Percentiles rank a stretch among this genome's conserved stretches.
Evolutionary conservation across 768 basidiomycete species (phyloP).

Genomic region (Leccinum imitatum): DNA sequence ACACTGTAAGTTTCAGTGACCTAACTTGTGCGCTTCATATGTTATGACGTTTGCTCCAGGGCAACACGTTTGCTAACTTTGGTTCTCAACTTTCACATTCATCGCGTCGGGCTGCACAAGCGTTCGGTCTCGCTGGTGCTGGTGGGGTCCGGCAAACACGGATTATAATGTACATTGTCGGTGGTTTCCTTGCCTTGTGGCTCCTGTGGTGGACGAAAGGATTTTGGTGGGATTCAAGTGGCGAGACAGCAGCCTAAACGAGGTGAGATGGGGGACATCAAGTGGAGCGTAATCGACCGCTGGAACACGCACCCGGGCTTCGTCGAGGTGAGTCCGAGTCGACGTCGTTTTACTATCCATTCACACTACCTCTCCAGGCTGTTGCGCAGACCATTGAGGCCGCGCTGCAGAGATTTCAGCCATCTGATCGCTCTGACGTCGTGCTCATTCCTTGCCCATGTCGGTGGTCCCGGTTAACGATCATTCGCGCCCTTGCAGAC

Average conservation of each 20-base stretch:
- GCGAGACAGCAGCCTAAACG: conserved; percentile 89
- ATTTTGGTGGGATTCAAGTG: conserved; percentile 43
- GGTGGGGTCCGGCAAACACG: conserved; percentile 70
- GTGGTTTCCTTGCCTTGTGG: conserved; percentile 56
- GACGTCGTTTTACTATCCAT: not conserved
- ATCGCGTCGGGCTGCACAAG: conserved; percentile 66
- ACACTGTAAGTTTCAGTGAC: conserved; percentile 53
- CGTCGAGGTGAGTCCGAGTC: conserved; percentile 68
- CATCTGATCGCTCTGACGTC: conserved; percentile 64
- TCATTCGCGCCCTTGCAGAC: conserved; percentile 79
- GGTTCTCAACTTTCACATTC: conserved; percentile 62
- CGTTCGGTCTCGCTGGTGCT: conserved; percentile 62
- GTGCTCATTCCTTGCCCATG: conserved; percentile 93
- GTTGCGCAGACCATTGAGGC: conserved; percentile 86
- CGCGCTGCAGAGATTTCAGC: conserved; percentile 76
- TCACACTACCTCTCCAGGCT: conserved; percentile 51
- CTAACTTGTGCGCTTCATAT: not conserved
- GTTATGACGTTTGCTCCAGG: conserved; percentile 36
- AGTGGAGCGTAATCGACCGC: conserved; percentile 98
- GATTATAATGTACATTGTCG: conserved; percentile 60
- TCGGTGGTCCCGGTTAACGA: conserved; percentile 87
- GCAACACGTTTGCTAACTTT: conserved; percentile 67
- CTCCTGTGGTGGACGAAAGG: conserved; percentile 48
- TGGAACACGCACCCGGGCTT: conserved; percentile 97
- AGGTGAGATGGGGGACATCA: conserved; percentile 68